Percentiles rank a stretch among this genome's conserved stretches.
Conservation (phyloP, 495 filamentous ascomycete species). For the Polyplosphaeria fusca region DNA sequence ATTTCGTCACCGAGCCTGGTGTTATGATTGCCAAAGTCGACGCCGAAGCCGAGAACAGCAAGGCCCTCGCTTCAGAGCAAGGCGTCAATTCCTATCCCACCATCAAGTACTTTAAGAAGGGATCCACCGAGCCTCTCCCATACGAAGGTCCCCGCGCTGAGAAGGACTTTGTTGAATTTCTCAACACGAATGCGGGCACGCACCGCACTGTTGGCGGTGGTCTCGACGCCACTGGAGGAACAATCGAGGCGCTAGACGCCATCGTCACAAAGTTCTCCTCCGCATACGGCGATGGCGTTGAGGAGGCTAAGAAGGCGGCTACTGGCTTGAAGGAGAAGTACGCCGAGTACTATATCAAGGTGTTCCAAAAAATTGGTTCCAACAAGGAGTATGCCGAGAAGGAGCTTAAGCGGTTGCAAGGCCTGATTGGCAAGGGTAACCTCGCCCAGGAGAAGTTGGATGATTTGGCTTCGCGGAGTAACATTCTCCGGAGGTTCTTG, state of each 20-base stretch:
- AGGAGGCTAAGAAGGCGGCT: slow-evolving; percentile 58
- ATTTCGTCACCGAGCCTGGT: slow-evolving; percentile 71
- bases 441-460: slow-evolving; percentile 83
- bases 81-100: slow-evolving; percentile 86
- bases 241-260: slow-evolving; percentile 70
- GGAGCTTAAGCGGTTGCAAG: slow-evolving; percentile 76
- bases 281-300: slow-evolving; percentile 31
- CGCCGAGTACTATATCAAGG: slow-evolving; percentile 90
- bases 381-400: slow-evolving; percentile 77
- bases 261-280: slow-evolving; percentile 52
- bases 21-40: slow-evolving; percentile 94
- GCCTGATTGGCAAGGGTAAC: slow-evolving; percentile 79
- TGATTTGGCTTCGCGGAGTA: slow-evolving; percentile 80
- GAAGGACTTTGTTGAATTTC: slow-evolving; percentile 70
- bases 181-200: slow-evolving; percentile 88
- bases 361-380: slow-evolving; percentile 75
- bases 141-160: slow-evolving; percentile 80
- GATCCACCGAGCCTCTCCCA: slow-evolving; percentile 65
- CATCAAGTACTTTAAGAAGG: slow-evolving; percentile 96
- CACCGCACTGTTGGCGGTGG: slow-evolving; percentile 80
- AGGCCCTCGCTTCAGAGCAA: slow-evolving; percentile 70
- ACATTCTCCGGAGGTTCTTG: slow-evolving; percentile 80
- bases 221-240: slow-evolving; percentile 76
- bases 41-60: slow-evolving; percentile 80
- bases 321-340: slow-evolving; percentile 71